A percentile compares a stretch with the other conserved stretches of the same genome.
Evolutionary conservation across 345 rosid species (phyloP).

Genomic region (Lagerstroemia speciosa): DNA sequence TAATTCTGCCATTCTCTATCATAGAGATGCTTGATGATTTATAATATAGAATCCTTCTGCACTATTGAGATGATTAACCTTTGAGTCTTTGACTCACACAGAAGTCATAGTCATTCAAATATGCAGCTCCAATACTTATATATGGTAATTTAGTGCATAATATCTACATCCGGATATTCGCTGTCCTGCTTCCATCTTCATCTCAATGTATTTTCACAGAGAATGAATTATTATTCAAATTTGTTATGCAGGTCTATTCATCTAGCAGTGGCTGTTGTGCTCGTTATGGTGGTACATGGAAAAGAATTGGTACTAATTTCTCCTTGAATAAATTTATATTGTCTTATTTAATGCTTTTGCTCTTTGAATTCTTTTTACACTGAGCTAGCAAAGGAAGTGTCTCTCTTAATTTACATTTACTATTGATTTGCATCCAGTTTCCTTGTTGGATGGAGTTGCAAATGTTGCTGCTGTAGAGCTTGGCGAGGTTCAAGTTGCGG

Average conservation of each 20-base stretch:
- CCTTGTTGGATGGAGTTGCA: conserved; percentile 68
- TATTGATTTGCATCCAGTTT: conserved; percentile 31
- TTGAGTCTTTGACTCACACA: not conserved
- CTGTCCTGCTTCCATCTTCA: not conserved
- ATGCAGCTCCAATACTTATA: not conserved
- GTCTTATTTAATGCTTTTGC: not conserved
- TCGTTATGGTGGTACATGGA: conserved; percentile 46
- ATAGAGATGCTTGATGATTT: not conserved
- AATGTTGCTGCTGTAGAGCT: conserved; percentile 72
- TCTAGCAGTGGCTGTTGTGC: conserved; percentile 63
- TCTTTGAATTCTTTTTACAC: not conserved
- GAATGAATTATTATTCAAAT: not conserved
- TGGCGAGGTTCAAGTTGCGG: conserved; percentile 54
- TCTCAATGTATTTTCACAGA: not conserved
- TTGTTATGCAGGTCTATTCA: conserved; percentile 47
- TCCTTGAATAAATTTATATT: not conserved
- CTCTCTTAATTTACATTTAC: not conserved
- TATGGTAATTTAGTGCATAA: not conserved
- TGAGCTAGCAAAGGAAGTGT: not conserved
- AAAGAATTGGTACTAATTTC: conserved; percentile 24
- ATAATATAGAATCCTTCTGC: not conserved
- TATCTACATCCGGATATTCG: not conserved
- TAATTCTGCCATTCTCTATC: not conserved
- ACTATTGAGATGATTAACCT: not conserved
- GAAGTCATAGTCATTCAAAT: not conserved